Base-by-base conservation (phyloP, 441 rosid genomes). In the Aquilaria agallochum region DNA sequence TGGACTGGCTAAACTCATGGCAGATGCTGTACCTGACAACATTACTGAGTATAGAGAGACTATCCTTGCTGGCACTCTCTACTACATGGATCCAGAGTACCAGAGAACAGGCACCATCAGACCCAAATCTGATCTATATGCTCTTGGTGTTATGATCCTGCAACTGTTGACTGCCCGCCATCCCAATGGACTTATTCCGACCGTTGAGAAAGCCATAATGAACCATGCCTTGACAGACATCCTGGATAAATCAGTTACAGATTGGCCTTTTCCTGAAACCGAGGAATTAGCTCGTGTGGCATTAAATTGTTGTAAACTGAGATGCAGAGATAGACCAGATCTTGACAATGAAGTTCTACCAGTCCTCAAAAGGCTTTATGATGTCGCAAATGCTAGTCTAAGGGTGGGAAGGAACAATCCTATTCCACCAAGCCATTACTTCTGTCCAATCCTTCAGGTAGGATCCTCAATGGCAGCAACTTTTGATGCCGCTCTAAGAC, bases 261-360 rank as follows among this genome's bases (percentile, higher is more conserved):
- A 88, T 66, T 93, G 98, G 98, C 98, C 96, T 27, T 76, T 85
- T 59, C 76, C 79, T 20, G 96, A 88, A 84, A 64, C 91, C 5
- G 82, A 85, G 61, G 91, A 93, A 66, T 65, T 93, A 72, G 96
- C 87, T 60, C 73, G 68, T 33, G 53, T 85, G 45, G 95, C 88
- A 36, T 76, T 93, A 61, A 81, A 79, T 45, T 93, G 97, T 69
- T 78, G 87, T 0, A 78, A 73, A 34, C 87, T 88, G 64, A 70
- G 93, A 57, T 90, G 98, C 71, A 77, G 97, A 72, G 98, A 93
- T 54, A 81, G 95, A 72, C 98, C 96, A 20, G 97, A 88, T 75
- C 91, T 90, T 58, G 81, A 90, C 34, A 73, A 57, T 2, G 87
- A 85, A 75, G 85, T 93, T 50, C 76, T 90, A 58, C 98, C 97